These are phyloP conservation scores for Dendrobium nobile DNA, from an alignment of 106 monocot species.

Conservation along the genomic window DNA sequence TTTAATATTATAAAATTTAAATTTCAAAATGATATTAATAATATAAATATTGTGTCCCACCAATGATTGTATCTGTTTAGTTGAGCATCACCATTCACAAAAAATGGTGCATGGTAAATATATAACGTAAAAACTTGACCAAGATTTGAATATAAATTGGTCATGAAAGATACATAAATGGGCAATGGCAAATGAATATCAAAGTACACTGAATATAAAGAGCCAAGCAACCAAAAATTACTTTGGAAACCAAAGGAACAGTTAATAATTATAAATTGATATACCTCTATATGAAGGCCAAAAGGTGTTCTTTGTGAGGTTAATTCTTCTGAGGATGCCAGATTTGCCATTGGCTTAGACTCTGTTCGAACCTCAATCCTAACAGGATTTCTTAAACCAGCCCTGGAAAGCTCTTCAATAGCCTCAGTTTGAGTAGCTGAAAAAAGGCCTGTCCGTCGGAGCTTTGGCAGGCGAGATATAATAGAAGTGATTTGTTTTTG, in stretches of 20 bases:
- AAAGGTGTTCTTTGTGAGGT: conserved; percentile 68
- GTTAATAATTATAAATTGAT: neutral
- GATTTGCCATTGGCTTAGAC: conserved; percentile 26
- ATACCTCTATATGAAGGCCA: conserved; percentile 90
- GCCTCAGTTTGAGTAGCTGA: conserved; percentile 98
- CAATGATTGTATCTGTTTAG: no score
- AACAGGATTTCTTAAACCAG: conserved; percentile 88
- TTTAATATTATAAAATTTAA: no score
- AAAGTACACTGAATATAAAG: neutral
- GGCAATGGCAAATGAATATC: neutral
- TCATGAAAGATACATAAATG: neutral
- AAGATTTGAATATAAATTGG: neutral
- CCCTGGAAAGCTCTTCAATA: conserved; percentile 81
- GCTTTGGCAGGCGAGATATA: conserved; percentile 82
- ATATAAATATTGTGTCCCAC: no score
- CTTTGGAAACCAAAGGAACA: neutral
- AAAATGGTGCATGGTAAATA: no score
- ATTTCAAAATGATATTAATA: no score
- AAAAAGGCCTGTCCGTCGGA: conserved; percentile 90
- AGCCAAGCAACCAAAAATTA: neutral
- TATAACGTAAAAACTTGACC: neutral
- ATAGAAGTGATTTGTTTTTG: conserved; percentile 88
- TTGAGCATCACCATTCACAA: no score
- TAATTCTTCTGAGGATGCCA: conserved; percentile 27
- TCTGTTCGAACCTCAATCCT: conserved; percentile 85